Percentiles rank a stretch among this genome's conserved stretches.
Conservation (phyloP, 257 asterid genomes). For the Solanum rostratum region DNA sequence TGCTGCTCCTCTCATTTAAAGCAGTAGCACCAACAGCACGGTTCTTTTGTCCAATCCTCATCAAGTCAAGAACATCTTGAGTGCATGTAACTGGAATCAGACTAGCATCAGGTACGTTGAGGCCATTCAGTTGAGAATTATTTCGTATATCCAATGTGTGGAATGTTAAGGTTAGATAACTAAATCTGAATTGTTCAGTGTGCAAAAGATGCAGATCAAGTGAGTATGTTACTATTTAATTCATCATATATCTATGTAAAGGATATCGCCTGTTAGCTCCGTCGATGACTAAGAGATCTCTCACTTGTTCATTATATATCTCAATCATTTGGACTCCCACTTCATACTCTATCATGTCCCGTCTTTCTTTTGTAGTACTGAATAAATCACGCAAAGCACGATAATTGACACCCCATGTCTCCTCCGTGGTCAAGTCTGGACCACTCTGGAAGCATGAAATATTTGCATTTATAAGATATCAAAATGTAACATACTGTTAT, state of each 20-base stretch:
- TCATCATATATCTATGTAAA: conserved; percentile 9
- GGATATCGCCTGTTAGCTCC: conserved; percentile 78
- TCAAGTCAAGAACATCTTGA: conserved; percentile 83
- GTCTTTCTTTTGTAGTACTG: conserved; percentile 48
- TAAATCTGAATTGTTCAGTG: neutral
- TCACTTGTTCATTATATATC: conserved; percentile 88
- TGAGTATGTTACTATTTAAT: neutral
- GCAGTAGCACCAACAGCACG: conserved; percentile 96
- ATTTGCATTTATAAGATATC: neutral
- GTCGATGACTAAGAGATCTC: conserved; percentile 82
- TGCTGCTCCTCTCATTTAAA: conserved; percentile 73
- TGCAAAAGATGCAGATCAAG: neutral
- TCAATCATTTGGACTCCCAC: conserved; percentile 93
- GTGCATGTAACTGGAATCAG: conserved; percentile 64
- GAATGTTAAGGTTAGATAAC: conserved; percentile 38
- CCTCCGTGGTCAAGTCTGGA: conserved; percentile 77
- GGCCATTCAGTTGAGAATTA: conserved; percentile 85
- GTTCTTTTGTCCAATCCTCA: conserved; percentile 67
- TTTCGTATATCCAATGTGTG: conserved; percentile 75
- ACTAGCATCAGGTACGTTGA: conserved; percentile 89
- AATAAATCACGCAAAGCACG: conserved; percentile 83
- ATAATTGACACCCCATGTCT: conserved; percentile 88
- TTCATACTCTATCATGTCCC: conserved; percentile 55
- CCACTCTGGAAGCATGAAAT: conserved; percentile 55
- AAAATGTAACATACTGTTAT: neutral